phyloP scores from a whole-genome alignment of 352 stramenopile genomes.

The Globisporangium splendens region DNA sequence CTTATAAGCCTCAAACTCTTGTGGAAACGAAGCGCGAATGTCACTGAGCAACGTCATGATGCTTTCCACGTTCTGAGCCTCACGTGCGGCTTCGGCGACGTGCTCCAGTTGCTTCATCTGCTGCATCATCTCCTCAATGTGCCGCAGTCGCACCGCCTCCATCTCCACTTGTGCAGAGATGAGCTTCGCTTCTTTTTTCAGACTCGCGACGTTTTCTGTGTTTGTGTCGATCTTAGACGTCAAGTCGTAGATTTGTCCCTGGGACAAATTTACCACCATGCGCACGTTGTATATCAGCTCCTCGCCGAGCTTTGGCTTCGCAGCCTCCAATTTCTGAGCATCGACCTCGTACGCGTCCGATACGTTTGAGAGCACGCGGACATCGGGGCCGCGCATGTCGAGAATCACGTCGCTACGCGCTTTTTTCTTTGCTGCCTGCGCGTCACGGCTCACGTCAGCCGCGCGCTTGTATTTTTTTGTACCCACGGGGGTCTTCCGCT shows the following conservation, averaged over 20 bases:
- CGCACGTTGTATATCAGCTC: conserved; percentile 91
- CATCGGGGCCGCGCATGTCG: conserved; percentile 86
- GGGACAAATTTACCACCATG: conserved; percentile 82
- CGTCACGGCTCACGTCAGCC: conserved; percentile 56
- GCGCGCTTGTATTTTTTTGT: conserved; percentile 63
- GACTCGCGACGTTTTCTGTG: conserved; percentile 35
- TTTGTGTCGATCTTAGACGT: conserved; percentile 67
- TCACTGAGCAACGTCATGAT: conserved; percentile 37
- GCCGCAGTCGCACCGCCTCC: conserved; percentile 46
- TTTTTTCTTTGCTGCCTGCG: conserved; percentile 32
- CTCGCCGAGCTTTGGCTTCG: conserved; percentile 78
- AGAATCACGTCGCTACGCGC: conserved; percentile 71
- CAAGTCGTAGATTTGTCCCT: conserved; percentile 74
- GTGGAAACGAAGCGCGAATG: conserved; percentile 42
- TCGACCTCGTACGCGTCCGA: conserved; percentile 62
- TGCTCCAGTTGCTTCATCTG: conserved; percentile 38
- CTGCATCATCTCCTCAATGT: conserved; percentile 47
- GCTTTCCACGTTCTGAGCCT: conserved; percentile 28
- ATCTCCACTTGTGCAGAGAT: conserved; percentile 55
- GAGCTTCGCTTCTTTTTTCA: conserved; percentile 68
- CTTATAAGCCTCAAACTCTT: conserved; percentile 77
- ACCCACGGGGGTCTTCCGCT: conserved; percentile 44
- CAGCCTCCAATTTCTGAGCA: conserved; percentile 32
- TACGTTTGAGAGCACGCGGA: conserved; percentile 67
- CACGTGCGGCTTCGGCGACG: conserved; percentile 15